Conservation (phyloP, 2,329 filamentous ascomycete genomes). For the Zarea fungicola region DNA sequence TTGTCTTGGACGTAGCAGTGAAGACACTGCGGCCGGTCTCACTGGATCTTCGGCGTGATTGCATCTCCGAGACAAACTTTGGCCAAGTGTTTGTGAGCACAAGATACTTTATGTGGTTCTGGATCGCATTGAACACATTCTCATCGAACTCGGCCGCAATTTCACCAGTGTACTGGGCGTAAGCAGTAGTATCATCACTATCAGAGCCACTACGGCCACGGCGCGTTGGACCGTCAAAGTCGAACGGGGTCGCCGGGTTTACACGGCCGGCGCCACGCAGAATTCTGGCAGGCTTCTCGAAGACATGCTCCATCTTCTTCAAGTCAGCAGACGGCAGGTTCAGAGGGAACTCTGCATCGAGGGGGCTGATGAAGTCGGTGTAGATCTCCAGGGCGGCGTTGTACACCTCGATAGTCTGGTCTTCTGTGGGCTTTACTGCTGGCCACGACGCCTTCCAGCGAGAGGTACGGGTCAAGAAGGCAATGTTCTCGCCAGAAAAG, state of each 20-base stretch:
- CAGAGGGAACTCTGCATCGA: constrained; percentile 45
- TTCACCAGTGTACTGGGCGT: constrained; percentile 4
- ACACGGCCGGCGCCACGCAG: constrained; percentile 21
- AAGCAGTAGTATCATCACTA: neutral
- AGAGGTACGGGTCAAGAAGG: constrained; percentile 45
- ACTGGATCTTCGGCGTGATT: constrained; percentile 8
- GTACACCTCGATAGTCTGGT: constrained; percentile 24
- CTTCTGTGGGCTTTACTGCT: neutral
- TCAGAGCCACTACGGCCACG: constrained; percentile 1
- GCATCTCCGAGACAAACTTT: constrained; percentile 21
- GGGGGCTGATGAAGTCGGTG: constrained; percentile 39
- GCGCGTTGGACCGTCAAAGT: constrained; percentile 4
- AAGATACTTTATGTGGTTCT: constrained; percentile 22
- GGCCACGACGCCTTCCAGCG: constrained; percentile 34
- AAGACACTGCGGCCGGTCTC: constrained; percentile 10
- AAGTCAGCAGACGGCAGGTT: constrained; percentile 44
- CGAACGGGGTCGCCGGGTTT: constrained; percentile 20
- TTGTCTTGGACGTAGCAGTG: constrained; percentile 9
- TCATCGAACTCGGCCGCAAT: constrained; percentile 7
- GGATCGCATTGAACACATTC: constrained; percentile 16
- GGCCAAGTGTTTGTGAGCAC: constrained; percentile 27
- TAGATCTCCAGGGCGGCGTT: constrained; percentile 45
- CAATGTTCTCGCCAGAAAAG: constrained; percentile 55
- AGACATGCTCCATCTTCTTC: constrained; percentile 36
- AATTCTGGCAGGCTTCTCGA: constrained; percentile 35